A percentile compares a stretch with the other conserved stretches of the same genome.
Evolutionary conservation across 805 yeast genomes (phyloP).

Genomic region (Candida silvatica): DNA sequence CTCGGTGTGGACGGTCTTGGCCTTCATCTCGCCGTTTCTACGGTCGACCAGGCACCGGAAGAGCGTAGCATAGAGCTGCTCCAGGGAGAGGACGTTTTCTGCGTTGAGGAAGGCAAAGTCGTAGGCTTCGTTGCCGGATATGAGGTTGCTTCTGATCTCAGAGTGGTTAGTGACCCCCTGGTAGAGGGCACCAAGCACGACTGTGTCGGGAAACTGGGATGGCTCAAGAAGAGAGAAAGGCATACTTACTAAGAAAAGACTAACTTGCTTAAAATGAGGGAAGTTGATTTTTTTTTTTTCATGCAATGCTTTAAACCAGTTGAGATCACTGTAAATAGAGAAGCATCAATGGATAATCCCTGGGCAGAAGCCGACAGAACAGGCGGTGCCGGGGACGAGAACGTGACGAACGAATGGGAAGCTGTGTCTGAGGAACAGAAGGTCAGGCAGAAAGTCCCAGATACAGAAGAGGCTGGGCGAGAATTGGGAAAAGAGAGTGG

Average conservation of each 20-base stretch:
- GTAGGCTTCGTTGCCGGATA: slow-evolving; percentile 35
- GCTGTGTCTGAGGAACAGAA: too few species aligned
- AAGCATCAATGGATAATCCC: too few species aligned
- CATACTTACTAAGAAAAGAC: too few species aligned
- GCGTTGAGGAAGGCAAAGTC: slow-evolving; percentile 65
- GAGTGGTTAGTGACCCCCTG: slow-evolving; percentile 34
- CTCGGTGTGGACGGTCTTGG: slow-evolving; percentile 66
- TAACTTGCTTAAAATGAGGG: too few species aligned
- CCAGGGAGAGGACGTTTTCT: slow-evolving; percentile 43
- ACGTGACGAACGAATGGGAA: background rate
- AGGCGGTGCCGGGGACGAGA: too few species aligned
- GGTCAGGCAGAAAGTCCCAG: too few species aligned
- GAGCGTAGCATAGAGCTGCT: slow-evolving; percentile 53
- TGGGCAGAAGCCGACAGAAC: background rate
- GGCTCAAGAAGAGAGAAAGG: slow-evolving; percentile 9
- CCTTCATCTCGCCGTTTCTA: slow-evolving; percentile 38
- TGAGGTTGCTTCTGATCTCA: slow-evolving; percentile 35
- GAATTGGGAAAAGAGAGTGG: background rate
- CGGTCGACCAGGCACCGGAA: slow-evolving; percentile 52
- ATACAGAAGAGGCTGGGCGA: too few species aligned
- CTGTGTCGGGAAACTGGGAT: slow-evolving; percentile 12
- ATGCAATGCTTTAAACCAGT: background rate
- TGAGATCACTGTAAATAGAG: too few species aligned
- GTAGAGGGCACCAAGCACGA: slow-evolving; percentile 28
- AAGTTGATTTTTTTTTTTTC: background rate